These are phyloP conservation scores for Paramecium octaurelia DNA, from an alignment of 73 alveolate species.

Conservation along the genomic window DNA sequence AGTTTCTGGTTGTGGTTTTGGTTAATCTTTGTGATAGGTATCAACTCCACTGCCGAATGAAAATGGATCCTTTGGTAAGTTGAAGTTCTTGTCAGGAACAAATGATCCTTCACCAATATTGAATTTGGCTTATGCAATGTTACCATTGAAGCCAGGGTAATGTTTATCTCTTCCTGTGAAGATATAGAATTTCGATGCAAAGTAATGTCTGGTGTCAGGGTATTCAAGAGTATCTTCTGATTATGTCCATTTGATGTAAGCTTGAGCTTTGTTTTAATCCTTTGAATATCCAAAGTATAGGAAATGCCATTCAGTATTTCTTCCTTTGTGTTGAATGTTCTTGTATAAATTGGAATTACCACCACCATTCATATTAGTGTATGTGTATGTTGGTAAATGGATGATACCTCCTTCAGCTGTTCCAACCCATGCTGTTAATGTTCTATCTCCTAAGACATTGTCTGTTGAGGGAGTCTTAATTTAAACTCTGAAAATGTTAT, in stretches of 20 bases:
- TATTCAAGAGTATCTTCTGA: not conserved
- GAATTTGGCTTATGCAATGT: not conserved
- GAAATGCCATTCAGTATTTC: not conserved
- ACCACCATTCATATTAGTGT: conserved; percentile 34
- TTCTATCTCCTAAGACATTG: not conserved
- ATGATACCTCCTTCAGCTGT: not conserved
- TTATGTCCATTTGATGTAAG: not conserved
- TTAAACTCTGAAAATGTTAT: conserved; percentile 8
- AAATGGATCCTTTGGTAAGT: not conserved
- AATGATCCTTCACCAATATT: conserved; percentile 46
- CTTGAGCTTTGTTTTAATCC: not conserved
- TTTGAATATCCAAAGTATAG: conserved; percentile 1
- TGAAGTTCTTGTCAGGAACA: not conserved
- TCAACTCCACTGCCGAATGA: not conserved
- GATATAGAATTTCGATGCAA: not conserved
- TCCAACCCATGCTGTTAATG: not conserved
- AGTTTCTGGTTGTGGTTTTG: not conserved
- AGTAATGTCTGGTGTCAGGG: not conserved
- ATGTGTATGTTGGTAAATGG: conserved; percentile 7
- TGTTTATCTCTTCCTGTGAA: not conserved
- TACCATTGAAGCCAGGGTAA: conserved; percentile 31
- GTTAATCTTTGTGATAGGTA: not conserved
- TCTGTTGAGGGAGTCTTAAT: not conserved
- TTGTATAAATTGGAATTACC: not conserved
- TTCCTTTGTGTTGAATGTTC: not conserved